Base-by-base conservation (phyloP, 2,329 filamentous ascomycete genomes). In the Cladosporium colombiae region DNA sequence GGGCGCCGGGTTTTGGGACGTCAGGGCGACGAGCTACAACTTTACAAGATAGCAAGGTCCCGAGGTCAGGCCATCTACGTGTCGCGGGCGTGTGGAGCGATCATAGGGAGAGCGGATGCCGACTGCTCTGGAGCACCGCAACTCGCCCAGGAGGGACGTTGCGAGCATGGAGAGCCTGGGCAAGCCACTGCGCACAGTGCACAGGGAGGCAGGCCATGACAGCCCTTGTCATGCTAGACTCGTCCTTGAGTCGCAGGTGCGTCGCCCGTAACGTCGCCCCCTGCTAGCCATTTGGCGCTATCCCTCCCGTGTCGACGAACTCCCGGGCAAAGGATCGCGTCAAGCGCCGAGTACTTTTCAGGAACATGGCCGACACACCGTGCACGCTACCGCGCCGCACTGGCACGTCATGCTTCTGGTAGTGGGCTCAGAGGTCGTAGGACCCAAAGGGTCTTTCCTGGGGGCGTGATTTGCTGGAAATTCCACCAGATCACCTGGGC, bases 131-230 rank as follows among this genome's bases (percentile, higher is more conserved):
- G 58, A 61, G 59, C 59, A 62, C 21, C 50, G 18, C 31, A 62
- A 31, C 16, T 35, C 44, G 46, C 44, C 56, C 27, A 52, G 44
- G 60, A 18, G 46, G 61, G 25, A 63, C 50, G 61, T 63, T 56
- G 61, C 61, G 33, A 53, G 33, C 61, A 63, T 63, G 61, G 61
- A 63, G 61, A 53, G 46, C 61, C 61, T 63, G 61, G 61, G 33
- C 50, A 44, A 55, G 61, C 33, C 61, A 46, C 35, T 7, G n/a
- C 35, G 61, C 61, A 63, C 61, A 63, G 61, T 49, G 61, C 61
- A 56, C 61, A 4, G 25, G n/a, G 10, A 29, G 61, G 61, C 50
- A 16, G 25, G 4, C 11, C 18, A 27, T 27, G 33, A 21, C 25
- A 25, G 31, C 61, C 61, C 46, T 55, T 40, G 61, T 63, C 61